Percentiles rank a stretch among this genome's conserved stretches.
Evolutionary conservation across 2,329 filamentous ascomycete genomes (phyloP).

Genomic region (Neofusicoccum umdonicola): DNA sequence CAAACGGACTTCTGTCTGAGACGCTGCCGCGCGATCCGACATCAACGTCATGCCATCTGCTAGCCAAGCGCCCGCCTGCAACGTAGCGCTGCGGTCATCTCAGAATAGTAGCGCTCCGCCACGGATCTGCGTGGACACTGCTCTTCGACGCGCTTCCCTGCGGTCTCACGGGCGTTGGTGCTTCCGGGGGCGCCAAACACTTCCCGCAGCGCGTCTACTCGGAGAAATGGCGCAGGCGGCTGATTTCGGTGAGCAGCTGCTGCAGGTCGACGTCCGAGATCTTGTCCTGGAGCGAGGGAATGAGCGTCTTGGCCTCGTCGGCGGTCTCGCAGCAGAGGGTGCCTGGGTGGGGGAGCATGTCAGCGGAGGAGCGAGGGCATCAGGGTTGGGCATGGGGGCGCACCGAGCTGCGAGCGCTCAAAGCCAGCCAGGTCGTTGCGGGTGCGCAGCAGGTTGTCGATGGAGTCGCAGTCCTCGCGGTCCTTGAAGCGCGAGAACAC

Average conservation of each 20-base stretch:
- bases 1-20: neutral
- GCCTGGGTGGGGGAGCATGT: slow-evolving; percentile 51
- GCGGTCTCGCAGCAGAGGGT: slow-evolving; percentile 88
- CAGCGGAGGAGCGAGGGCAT: neutral
- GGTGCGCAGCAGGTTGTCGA: slow-evolving; percentile 78
- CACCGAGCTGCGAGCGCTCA: slow-evolving; percentile 89
- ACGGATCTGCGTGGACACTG: neutral
- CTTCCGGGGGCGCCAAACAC: neutral
- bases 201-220: neutral
- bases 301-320: slow-evolving; percentile 94
- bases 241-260: slow-evolving; percentile 85
- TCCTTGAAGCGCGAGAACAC: slow-evolving; percentile 95
- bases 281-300: slow-evolving; percentile 85
- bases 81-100: slow-evolving; percentile 4
- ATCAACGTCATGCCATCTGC: slow-evolving; percentile 2
- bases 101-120: slow-evolving; percentile 5
- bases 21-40: slow-evolving; percentile 1
- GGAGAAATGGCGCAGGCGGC: slow-evolving; percentile 62
- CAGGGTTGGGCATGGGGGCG: slow-evolving; percentile 24
- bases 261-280: slow-evolving; percentile 87
- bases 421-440: slow-evolving; percentile 83
- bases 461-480: slow-evolving; percentile 91
- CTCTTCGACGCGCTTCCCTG: neutral
- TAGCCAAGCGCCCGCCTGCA: neutral
- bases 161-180: neutral